Percentiles rank a stretch among this genome's conserved stretches.
Conservation (phyloP, 1,284 basidiomycete species). For the Boletus hoseneyae region DNA sequence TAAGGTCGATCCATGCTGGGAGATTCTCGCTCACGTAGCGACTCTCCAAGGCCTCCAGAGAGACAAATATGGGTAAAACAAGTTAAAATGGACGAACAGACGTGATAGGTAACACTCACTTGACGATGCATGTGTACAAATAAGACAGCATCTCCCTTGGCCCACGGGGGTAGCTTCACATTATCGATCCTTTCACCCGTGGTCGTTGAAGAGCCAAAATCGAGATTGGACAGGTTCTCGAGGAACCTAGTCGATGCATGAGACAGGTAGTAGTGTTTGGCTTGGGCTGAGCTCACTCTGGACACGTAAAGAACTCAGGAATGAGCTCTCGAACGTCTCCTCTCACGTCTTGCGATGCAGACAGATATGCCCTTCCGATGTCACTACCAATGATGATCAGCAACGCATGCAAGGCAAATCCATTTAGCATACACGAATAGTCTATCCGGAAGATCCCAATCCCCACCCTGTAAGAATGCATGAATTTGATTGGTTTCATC, state of each 20-base stretch:
- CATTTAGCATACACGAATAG: slow-evolving; percentile 64
- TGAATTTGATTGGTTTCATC: not conserved
- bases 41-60: slow-evolving; percentile 81
- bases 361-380: slow-evolving; percentile 75
- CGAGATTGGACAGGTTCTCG: slow-evolving; percentile 69
- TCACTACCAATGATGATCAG: slow-evolving; percentile 44
- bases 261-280: slow-evolving; percentile 3
- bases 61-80: not conserved
- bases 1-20: slow-evolving; percentile 91
- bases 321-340: slow-evolving; percentile 95
- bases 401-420: not conserved
- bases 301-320: slow-evolving; percentile 86
- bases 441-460: slow-evolving; percentile 94
- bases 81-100: not conserved
- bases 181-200: slow-evolving; percentile 83
- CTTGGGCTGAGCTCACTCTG: slow-evolving; percentile 48
- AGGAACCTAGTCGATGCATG: slow-evolving; percentile 50
- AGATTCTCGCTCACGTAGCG: slow-evolving; percentile 85
- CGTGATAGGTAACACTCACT: slow-evolving; percentile 37
- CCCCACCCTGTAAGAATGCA: slow-evolving; percentile 59
- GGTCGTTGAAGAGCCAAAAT: slow-evolving; percentile 83
- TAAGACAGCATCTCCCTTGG: slow-evolving; percentile 77
- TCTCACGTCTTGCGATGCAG: slow-evolving; percentile 82
- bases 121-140: slow-evolving; percentile 83
- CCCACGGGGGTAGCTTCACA: slow-evolving; percentile 91